Conservation (phyloP, 371 early-diverging fungal genomes). For the Rhizopus stolonifer region DNA sequence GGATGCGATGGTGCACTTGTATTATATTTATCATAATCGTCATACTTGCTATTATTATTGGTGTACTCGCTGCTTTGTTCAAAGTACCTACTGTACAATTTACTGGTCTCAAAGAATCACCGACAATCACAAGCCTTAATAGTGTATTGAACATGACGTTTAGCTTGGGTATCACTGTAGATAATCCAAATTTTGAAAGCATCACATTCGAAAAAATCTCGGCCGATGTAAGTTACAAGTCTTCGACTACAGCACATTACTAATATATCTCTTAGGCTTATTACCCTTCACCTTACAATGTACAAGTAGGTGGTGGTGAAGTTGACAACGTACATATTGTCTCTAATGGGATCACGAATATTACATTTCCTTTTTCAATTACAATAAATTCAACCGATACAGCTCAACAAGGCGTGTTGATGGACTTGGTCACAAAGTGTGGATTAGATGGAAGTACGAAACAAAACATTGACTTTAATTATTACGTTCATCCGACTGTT, state of each 20-base stretch:
- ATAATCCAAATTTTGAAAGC: constrained; percentile 56
- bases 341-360: constrained; percentile 35
- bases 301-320: constrained; percentile 52
- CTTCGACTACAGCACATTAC: not conserved
- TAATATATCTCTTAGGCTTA: constrained; percentile 47
- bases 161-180: constrained; percentile 43
- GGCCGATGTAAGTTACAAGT: constrained; percentile 50
- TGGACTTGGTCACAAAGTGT: constrained; percentile 49
- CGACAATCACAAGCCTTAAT: constrained; percentile 7
- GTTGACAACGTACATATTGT: constrained; percentile 42
- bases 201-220: constrained; percentile 52
- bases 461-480: constrained; percentile 43
- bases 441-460: constrained; percentile 36
- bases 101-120: constrained; percentile 33
- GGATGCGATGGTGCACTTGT: constrained; percentile 46
- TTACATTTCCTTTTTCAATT: constrained; percentile 51
- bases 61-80: constrained; percentile 45
- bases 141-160: constrained; percentile 29
- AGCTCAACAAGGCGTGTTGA: constrained; percentile 39
- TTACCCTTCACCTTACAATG: constrained; percentile 48
- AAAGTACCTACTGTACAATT: constrained; percentile 40
- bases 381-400: constrained; percentile 30
- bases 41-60: constrained; percentile 38
- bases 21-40: constrained; percentile 36
- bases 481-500: constrained; percentile 49